Evolutionary conservation across 208 protist species (phyloP).

Genomic region (Crithidia thermophila): DNA sequence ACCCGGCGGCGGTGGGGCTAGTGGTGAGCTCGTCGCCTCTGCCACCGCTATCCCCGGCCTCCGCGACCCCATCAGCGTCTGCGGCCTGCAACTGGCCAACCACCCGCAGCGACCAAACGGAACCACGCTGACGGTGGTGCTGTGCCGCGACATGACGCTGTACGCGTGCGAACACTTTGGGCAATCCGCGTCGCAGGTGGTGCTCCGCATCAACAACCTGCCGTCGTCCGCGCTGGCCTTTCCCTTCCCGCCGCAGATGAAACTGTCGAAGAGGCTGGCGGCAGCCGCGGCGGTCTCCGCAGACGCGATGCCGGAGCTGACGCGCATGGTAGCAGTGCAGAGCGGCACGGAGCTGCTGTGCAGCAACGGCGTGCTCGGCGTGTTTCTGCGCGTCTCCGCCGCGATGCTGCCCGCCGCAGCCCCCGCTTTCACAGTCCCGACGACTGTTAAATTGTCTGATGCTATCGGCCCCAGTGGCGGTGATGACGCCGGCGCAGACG

Average conservation of each 20-base stretch:
- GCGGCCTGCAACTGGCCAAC: background rate
- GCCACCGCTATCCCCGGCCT: background rate
- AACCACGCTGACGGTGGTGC: conserved; percentile 18
- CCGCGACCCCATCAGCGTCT: conserved; percentile 14
- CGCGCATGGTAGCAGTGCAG: conserved; percentile 13
- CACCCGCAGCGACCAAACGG: conserved; percentile 8
- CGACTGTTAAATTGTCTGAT: no score
- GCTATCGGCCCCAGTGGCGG: background rate
- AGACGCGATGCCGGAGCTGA: background rate
- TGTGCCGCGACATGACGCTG: conserved; percentile 26
- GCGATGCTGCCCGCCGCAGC: background rate
- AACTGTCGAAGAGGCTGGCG: background rate
- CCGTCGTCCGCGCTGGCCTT: background rate
- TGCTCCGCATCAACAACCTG: conserved; percentile 10
- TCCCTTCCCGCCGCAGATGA: background rate
- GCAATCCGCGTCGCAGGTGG: background rate
- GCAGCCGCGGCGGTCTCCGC: background rate
- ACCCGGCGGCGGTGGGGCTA: background rate
- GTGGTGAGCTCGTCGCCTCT: conserved; percentile 6
- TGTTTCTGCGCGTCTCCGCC: conserved; percentile 26
- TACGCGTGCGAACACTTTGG: conserved; percentile 34
- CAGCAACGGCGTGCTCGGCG: conserved; percentile 19
- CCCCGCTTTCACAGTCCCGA: no score
- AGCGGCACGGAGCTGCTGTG: conserved; percentile 18
- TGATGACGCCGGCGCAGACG: background rate